Evolutionary conservation across 164 flowering plant genomes (phyloP).

Genomic region (Warburgia ugandensis): DNA sequence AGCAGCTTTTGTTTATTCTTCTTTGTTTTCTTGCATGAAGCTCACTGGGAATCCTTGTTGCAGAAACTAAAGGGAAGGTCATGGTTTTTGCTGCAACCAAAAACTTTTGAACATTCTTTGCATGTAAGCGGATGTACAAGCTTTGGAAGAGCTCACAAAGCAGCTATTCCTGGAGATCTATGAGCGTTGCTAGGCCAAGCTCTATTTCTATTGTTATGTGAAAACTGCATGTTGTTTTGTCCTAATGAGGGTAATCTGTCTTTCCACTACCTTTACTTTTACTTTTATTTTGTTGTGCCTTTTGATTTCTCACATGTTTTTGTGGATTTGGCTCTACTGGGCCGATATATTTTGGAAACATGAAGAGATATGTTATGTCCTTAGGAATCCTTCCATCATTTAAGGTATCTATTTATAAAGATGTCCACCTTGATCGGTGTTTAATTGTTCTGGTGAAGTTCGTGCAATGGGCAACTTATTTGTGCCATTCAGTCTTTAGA

Average conservation of each 20-base stretch:
- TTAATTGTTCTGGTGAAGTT: too few species aligned
- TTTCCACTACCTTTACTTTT: not conserved
- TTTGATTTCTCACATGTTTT: not conserved
- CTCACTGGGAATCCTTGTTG: slow-evolving; percentile 14
- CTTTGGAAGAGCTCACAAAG: slow-evolving; percentile 91
- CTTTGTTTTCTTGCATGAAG: slow-evolving; percentile 1
- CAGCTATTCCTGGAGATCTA: slow-evolving; percentile 89
- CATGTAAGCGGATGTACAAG: slow-evolving; percentile 90
- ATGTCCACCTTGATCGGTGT: too few species aligned
- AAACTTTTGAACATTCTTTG: slow-evolving; percentile 90
- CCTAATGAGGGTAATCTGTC: slow-evolving; percentile 86
- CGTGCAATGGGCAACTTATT: too few species aligned
- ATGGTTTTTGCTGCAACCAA: slow-evolving; percentile 70
- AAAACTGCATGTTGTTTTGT: not conserved
- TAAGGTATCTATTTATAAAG: too few species aligned
- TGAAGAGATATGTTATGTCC: too few species aligned
- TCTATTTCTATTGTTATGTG: slow-evolving; percentile 8
- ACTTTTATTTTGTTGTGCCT: not conserved
- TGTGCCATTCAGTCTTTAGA: too few species aligned
- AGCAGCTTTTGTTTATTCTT: too few species aligned
- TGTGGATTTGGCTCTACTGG: too few species aligned
- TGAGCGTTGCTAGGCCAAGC: slow-evolving; percentile 98
- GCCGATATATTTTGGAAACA: too few species aligned
- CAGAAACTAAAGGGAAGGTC: slow-evolving; percentile 77
- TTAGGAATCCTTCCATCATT: too few species aligned